Conservation (phyloP, 441 rosid species). For the Bocquillonia castaneifolia region DNA sequence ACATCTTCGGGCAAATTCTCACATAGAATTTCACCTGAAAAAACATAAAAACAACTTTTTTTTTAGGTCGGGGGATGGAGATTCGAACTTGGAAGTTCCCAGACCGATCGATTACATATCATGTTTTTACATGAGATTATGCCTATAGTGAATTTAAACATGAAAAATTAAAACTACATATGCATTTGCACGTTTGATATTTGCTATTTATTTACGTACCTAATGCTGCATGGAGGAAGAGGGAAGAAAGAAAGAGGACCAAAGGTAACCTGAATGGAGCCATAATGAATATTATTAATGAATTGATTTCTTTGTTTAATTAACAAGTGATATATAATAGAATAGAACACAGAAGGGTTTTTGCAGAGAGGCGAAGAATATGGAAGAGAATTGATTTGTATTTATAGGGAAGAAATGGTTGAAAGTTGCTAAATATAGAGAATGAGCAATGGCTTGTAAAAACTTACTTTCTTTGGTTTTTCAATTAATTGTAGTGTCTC, state of each 20-base stretch:
- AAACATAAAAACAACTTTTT: not conserved
- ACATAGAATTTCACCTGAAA: slow-evolving; percentile 56
- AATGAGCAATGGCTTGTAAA: not conserved
- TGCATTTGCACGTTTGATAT: too few relatives aligned
- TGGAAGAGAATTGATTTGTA: not conserved
- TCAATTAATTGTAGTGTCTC: too few relatives aligned
- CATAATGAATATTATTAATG: slow-evolving; percentile 32
- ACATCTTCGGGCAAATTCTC: slow-evolving; percentile 60
- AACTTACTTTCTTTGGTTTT: not conserved
- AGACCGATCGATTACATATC: too few relatives aligned
- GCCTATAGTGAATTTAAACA: not conserved
- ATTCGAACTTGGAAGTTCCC: too few relatives aligned
- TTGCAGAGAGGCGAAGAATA: not conserved
- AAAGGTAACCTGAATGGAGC: slow-evolving; percentile 46
- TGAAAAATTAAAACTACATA: not conserved
- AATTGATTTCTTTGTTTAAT: not conserved
- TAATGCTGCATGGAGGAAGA: slow-evolving; percentile 55
- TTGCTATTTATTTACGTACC: slow-evolving; percentile 41
- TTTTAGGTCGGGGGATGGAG: too few relatives aligned
- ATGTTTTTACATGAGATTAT: too few relatives aligned
- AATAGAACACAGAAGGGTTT: too few relatives aligned
- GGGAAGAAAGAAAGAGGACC: slow-evolving; percentile 48
- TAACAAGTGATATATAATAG: too few relatives aligned
- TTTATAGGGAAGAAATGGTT: not conserved
- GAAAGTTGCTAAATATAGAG: not conserved